Percentiles rank a stretch among this genome's conserved stretches.
These are phyloP conservation scores for Fraxinus americana DNA, from an alignment of 257 asterid species.

Conservation along the genomic window DNA sequence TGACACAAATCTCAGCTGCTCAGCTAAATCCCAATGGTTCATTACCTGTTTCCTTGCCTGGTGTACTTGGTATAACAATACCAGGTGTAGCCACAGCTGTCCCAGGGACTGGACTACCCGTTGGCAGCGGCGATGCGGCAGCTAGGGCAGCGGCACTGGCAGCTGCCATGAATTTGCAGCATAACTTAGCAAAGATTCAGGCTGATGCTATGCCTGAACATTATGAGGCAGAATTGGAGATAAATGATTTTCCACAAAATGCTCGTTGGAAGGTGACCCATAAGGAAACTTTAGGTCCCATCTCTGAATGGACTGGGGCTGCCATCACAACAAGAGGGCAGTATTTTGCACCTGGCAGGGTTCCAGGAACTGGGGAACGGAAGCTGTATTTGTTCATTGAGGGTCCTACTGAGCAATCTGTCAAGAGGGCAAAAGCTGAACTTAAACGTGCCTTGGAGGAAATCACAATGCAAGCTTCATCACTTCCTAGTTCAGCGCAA, in stretches of 20 bases:
- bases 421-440: conserved; percentile 84
- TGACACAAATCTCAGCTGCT: conserved; percentile 41
- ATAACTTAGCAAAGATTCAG: conserved; percentile 82
- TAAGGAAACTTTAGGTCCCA: conserved; percentile 91
- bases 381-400: conserved; percentile 91
- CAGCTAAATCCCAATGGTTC: conserved; percentile 49
- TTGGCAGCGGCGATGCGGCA: conserved; percentile 57
- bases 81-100: conserved; percentile 44
- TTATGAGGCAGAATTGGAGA: conserved; percentile 86
- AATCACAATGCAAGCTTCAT: conserved; percentile 71
- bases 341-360: conserved; percentile 70
- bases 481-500: conserved; percentile 91
- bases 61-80: conserved; percentile 43
- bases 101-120: conserved; percentile 41
- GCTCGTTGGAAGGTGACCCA: conserved; percentile 98
- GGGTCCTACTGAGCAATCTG: conserved; percentile 90
- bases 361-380: conserved; percentile 72
- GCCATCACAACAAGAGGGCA: conserved; percentile 94
- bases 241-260: conserved; percentile 89
- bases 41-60: conserved; percentile 51
- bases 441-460: conserved; percentile 92
- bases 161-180: conserved; percentile 83
- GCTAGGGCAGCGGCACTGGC: conserved; percentile 78
- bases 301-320: conserved; percentile 95
- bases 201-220: conserved; percentile 85